Base-by-base conservation (phyloP, 805 yeast species). In the Zygosaccharomyces siamensis region DNA sequence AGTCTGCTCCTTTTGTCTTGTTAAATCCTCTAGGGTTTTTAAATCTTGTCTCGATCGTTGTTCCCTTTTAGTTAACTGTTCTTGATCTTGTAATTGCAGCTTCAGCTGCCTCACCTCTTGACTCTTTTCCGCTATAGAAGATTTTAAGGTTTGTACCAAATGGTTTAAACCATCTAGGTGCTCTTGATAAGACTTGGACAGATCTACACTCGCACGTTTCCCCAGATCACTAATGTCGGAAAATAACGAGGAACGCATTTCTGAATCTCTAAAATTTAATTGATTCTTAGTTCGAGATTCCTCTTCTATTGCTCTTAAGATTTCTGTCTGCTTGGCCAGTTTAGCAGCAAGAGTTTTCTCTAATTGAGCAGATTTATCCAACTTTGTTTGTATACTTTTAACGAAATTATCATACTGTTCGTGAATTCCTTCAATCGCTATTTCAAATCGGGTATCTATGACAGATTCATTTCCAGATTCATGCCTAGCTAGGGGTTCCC, bases 321-420 rank as follows among this genome's bases (percentile, higher is more conserved):
- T 39, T n/a, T 31, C 40, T 8, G 52, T 51, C 45, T 65, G 68
- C 39, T 53, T 49, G 20, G 52, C 47, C 16, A 64, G 45, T 48
- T 62, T 62, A n/a, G 41, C 39, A 16, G 50, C 51, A 54, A 62
- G 42, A 11, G 45, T 12, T 31, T 43, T 37, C 43, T 58, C 63
- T 43, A 59, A 41, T 11, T 50, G 40, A 7, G 57, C 49, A 39
- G 63, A 51, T 18, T 51, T 43, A 24, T 47, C 53, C 16, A 64
- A 42, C 40, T 62, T 63, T 21, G 40, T 20, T 31, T 58, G 51
- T 14, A 64, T 54, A 10, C 62, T 54, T 18, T 52, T 56, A n/a
- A 64, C 50, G 43, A 63, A 64, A 14, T 53, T 52, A 16, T 58
- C 66, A 46, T 64, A 64, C 32, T 60, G 62, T 26, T 60, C 56